phyloP scores from a whole-genome alignment of 331 rosid species.

The Spiraea crenata region DNA sequence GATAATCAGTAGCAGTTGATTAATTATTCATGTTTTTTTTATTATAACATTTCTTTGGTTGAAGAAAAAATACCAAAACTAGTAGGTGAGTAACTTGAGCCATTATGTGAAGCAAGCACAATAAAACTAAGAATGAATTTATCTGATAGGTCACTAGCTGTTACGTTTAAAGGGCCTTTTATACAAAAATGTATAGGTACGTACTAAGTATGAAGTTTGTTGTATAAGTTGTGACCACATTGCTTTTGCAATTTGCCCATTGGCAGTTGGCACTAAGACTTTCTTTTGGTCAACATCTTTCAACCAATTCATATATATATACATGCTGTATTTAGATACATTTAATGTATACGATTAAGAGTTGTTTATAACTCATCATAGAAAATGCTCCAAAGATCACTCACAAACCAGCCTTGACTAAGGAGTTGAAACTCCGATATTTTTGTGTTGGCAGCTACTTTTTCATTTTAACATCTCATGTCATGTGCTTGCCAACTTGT shows the following conservation, averaged over 20 bases:
- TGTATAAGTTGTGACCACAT: background rate
- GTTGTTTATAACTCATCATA: no score
- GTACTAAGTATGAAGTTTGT: background rate
- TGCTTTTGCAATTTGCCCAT: background rate
- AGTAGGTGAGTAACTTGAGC: conserved; percentile 14
- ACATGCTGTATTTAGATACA: no score
- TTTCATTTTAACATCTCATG: no score
- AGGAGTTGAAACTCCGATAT: background rate
- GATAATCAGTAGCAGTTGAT: no score
- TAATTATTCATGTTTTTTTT: no score
- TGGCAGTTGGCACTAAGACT: background rate
- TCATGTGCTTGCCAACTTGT: background rate
- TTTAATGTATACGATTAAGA: no score
- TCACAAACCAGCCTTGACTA: no score
- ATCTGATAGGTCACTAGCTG: conserved; percentile 9
- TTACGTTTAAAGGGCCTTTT: conserved; percentile 16
- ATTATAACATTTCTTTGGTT: no score
- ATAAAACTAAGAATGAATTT: conserved; percentile 10
- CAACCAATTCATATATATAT: no score
- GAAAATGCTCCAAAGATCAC: no score
- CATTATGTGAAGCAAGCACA: conserved; percentile 7
- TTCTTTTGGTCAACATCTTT: no score
- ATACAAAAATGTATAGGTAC: background rate
- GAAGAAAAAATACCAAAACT: no score
- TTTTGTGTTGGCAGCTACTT: background rate